A percentile compares a stretch with the other conserved stretches of the same genome.
Conservation (phyloP, 2,329 filamentous ascomycete species). For the Pyrenophora graminea region DNA sequence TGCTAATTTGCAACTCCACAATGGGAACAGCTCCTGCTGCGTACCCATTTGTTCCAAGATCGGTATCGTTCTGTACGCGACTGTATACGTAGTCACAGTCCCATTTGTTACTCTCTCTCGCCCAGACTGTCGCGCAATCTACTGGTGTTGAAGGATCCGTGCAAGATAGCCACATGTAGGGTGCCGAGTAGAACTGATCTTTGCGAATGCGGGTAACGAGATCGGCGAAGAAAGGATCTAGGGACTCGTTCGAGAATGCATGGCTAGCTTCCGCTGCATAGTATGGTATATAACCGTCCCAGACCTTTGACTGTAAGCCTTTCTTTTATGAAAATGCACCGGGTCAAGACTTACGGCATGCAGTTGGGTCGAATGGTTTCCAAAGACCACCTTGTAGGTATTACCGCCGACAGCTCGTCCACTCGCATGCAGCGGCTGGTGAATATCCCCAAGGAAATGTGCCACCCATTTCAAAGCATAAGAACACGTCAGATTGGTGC, state of each 20-base stretch:
- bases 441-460: constrained; percentile 50
- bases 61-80: constrained; percentile 34
- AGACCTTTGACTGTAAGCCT: constrained; percentile 37
- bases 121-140: constrained; percentile 45
- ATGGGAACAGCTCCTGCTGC: constrained; percentile 46
- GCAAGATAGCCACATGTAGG: constrained; percentile 45
- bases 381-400: constrained; percentile 45
- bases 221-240: constrained; percentile 43
- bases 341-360: constrained; percentile 40
- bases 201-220: constrained; percentile 44
- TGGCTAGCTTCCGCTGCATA: constrained; percentile 39
- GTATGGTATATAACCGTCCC: constrained; percentile 48
- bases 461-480: constrained; percentile 50
- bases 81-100: constrained; percentile 48
- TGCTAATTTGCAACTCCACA: constrained; percentile 49
- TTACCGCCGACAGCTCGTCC: constrained; percentile 47
- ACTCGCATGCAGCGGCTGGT: constrained; percentile 50
- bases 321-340: not conserved
- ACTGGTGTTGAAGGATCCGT: constrained; percentile 38
- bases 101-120: constrained; percentile 46
- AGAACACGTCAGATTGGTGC: constrained; percentile 44
- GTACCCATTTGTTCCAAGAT: constrained; percentile 46
- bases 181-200: constrained; percentile 44
- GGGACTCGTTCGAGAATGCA: constrained; percentile 42
- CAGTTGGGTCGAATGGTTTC: constrained; percentile 38